Evolutionary conservation across 495 filamentous ascomycete species (phyloP), one percentile per base, ranked within the genome.

Genomic region (Penicillium nucicola): DNA sequence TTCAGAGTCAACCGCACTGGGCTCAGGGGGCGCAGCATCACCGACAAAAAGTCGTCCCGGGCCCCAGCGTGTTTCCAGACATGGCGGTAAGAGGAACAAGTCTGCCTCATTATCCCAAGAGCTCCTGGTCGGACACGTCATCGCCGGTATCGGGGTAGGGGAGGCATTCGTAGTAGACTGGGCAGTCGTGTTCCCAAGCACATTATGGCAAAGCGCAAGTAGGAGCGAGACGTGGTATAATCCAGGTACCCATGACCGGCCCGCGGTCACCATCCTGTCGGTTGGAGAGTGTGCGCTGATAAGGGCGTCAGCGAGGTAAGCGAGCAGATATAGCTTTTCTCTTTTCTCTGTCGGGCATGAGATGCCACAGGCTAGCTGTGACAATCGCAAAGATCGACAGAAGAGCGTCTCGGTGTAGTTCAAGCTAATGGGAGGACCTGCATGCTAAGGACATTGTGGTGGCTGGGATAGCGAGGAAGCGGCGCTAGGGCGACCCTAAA

Each of bases 31-130:
- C 6, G 5, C 12, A 10, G 22, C 30, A 15, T n/a, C 39, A 19
- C 32, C 17, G 1, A 28, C 34, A 1, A 52, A 22, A 8, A 33
- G 50, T 19, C 30, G 45, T 3, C 44, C 48, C 5, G 34, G 44
- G 8, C 55, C 50, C 53, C 53, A 48, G 11, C 52, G 50, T 33
- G 42, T 57, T 31, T 57, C 59, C 20, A 60, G 5, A 22, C 62
- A 65, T 1, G 55, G 39, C 2, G 48, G 53, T 17, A 56, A 15
- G 13, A 34, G 38, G 31, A 65, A 60, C 9, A 56, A 25, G 25
- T 55, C 53, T 2, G 59, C 56, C 40, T 65, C 59, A 0, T 36
- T 37, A 22, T 57, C 51, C 62, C 59, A 56, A 1, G 31, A 4
- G 36, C 36, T 62, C 39, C 38, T 48, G 2, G 48, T 45, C 3